Conservation (phyloP, 352 stramenopile species). For the Globisporangium apiculatum region DNA sequence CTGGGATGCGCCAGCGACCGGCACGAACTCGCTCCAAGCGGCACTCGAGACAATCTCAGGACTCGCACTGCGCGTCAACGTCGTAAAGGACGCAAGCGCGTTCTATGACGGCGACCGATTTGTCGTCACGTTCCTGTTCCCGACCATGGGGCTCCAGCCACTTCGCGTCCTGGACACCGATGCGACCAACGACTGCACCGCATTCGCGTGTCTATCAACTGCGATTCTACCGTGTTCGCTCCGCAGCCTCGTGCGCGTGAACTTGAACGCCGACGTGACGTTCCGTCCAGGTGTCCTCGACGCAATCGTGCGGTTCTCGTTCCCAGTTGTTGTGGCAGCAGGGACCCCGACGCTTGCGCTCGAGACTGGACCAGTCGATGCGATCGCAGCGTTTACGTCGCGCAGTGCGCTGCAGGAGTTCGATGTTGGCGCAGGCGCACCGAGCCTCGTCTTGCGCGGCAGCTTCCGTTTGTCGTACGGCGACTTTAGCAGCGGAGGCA, state of each 20-base stretch:
- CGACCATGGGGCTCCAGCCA: conserved; percentile 34
- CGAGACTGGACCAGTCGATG: conserved; percentile 24
- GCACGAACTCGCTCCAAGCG: conserved; percentile 23
- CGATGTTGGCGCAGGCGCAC: conserved; percentile 43
- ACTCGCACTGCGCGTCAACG: conserved; percentile 29
- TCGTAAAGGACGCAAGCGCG: conserved; percentile 23
- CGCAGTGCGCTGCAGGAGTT: conserved; percentile 45
- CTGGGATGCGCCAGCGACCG: conserved; percentile 40
- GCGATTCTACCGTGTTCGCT: conserved; percentile 26
- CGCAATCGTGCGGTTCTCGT: conserved; percentile 37
- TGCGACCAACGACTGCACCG: conserved; percentile 14
- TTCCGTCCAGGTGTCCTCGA: conserved; percentile 43
- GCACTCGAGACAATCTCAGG: conserved; percentile 34
- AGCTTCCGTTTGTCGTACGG: conserved; percentile 55
- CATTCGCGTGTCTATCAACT: conserved; percentile 23
- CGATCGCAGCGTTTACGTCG: conserved; percentile 31
- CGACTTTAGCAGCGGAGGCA: conserved; percentile 26
- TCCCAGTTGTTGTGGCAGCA: conserved; percentile 29
- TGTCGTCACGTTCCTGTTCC: conserved; percentile 41
- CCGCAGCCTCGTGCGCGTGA: conserved; percentile 27
- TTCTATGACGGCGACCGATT: conserved; percentile 54
- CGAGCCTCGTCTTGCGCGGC: conserved; percentile 33
- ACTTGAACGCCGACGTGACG: conserved; percentile 32
- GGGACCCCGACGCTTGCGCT: conserved; percentile 31
- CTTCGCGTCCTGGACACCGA: conserved; percentile 21